Evolutionary conservation across 805 yeast species (phyloP), one percentile per base, ranked within the genome.

Genomic region (Saturnispora silvae): DNA sequence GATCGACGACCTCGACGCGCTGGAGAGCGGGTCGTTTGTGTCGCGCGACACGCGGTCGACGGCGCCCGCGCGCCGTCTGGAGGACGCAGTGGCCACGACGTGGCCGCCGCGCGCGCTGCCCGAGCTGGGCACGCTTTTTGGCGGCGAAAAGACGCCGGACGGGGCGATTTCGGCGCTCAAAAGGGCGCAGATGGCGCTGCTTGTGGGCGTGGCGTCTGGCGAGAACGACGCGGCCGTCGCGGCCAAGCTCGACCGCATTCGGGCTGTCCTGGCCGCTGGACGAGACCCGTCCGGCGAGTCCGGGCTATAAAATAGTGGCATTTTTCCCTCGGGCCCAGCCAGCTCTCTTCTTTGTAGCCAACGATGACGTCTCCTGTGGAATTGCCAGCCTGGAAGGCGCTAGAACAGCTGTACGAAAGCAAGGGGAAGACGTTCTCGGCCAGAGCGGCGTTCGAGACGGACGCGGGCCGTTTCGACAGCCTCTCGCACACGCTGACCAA

Each of bases 321-420:
- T n/a, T n/a, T n/a, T n/a, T n/a, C n/a, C n/a, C n/a, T n/a, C n/a
- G n/a, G n/a, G n/a, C n/a, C n/a, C n/a, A n/a, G n/a, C n/a, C n/a
- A n/a, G n/a, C n/a, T n/a, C n/a, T n/a, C n/a, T n/a, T n/a, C n/a
- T n/a, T n/a, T n/a, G n/a, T 19, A 16, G 34, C 20, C 11, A 25
- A 15, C 34, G 24, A 56, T 57, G 61, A 42, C 58, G 11, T 57
- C 61, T 16, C 61, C 61, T 22, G 26, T 48, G 38, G 87, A 83
- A 48, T 72, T 86, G 52, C 76, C 89, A 44, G 79, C 96, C 35
- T 92, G 95, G 94, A 68, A 76, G 48, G 65, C 76, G 51, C 73
- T 92, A 50, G 81, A 85, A 67, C 46, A 61, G 40, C 63, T 84
- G 44, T 83, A 77, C 67, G 78, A 81, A 46, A 48, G 73, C 43